Percentiles rank a stretch among this genome's conserved stretches.
Evolutionary conservation across 768 basidiomycete species (phyloP).

Genomic region (Mycena kentingensis): DNA sequence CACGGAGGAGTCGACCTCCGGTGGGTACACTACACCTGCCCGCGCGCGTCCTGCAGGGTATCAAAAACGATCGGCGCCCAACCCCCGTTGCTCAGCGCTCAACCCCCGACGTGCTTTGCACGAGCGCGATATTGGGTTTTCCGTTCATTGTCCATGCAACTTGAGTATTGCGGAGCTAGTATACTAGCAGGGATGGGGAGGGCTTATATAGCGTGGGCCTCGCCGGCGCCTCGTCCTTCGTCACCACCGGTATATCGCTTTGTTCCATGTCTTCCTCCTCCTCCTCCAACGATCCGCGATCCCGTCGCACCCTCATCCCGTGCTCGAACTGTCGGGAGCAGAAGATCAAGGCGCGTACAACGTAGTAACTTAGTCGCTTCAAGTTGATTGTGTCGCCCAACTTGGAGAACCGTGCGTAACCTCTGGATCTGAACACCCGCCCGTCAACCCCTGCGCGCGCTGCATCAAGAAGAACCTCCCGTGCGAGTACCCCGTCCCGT

Average conservation of each 20-base stretch:
- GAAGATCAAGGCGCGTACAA: constrained; percentile 1
- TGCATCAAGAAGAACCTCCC: not conserved
- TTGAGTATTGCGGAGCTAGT: too few species aligned
- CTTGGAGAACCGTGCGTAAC: not conserved
- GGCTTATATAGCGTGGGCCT: too few species aligned
- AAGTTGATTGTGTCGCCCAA: not conserved
- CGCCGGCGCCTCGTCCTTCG: too few species aligned
- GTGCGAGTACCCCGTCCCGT: not conserved
- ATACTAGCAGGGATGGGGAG: too few species aligned
- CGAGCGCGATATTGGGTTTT: not conserved
- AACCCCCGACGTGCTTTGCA: not conserved
- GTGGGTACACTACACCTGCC: not conserved
- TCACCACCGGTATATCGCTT: too few species aligned
- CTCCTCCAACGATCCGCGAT: not conserved
- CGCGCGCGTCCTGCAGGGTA: not conserved
- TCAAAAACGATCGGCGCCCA: not conserved
- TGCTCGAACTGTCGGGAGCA: not conserved
- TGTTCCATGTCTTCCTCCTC: not conserved
- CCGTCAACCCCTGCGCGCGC: not conserved
- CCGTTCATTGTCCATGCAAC: not conserved
- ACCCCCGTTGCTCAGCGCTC: not conserved
- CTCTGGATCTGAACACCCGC: constrained; percentile 1
- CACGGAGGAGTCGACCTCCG: constrained; percentile 48
- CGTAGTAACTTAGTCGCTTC: not conserved
- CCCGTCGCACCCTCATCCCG: not conserved